Evolutionary conservation across 192 early-diverging fungal species (phyloP).

Genomic region (Helicostylum pulchrum): DNA sequence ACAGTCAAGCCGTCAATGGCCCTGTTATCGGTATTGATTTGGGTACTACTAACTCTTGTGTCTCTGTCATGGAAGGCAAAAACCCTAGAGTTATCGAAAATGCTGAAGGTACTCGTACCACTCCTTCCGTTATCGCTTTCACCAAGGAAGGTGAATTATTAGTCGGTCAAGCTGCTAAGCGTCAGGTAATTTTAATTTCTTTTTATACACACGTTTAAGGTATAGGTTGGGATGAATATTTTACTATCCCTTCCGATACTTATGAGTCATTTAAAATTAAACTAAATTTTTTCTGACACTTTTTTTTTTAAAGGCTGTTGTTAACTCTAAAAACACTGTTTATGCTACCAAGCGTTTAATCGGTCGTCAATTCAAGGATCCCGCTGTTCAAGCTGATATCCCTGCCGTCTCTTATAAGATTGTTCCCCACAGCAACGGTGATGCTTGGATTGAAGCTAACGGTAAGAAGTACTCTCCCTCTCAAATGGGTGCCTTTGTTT

Average conservation of each 20-base stretch:
- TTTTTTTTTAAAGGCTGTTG: conserved; percentile 64
- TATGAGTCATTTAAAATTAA: not conserved
- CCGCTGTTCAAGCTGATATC: conserved; percentile 86
- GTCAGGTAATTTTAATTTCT: conserved; percentile 56
- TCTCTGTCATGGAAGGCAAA: conserved; percentile 98
- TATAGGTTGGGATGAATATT: not conserved
- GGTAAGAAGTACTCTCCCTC: conserved; percentile 95
- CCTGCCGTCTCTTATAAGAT: conserved; percentile 95
- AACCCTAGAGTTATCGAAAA: conserved; percentile 96
- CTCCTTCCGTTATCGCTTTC: conserved; percentile 96
- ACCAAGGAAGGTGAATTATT: conserved; percentile 94
- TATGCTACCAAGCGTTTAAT: conserved; percentile 98
- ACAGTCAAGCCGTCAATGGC: conserved; percentile 26
- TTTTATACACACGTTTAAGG: not conserved
- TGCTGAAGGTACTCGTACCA: conserved; percentile 93
- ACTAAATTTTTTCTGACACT: not conserved
- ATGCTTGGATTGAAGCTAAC: conserved; percentile 94
- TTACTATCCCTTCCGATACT: not conserved
- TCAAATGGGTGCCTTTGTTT: conserved; percentile 95
- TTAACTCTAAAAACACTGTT: conserved; percentile 97
- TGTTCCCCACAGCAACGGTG: conserved; percentile 89
- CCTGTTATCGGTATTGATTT: conserved; percentile 97
- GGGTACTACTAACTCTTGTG: conserved; percentile 99
- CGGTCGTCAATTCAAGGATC: conserved; percentile 88
- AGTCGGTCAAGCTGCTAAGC: conserved; percentile 97